Evolutionary conservation across 257 asterid species (phyloP).

Genomic region (Scutellaria minor): DNA sequence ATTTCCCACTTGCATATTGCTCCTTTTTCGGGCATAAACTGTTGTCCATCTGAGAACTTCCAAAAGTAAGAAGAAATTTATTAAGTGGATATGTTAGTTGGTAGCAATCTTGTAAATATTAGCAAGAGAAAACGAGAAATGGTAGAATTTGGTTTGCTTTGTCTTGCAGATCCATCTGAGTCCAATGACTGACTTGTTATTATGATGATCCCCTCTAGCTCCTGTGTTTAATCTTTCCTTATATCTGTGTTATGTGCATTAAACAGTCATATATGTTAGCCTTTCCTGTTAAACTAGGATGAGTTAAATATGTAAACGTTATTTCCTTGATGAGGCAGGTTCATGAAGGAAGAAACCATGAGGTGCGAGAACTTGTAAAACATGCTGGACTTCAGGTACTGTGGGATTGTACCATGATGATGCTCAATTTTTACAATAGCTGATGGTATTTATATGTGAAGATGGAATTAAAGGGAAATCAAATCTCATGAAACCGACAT

Average conservation of each 20-base stretch:
- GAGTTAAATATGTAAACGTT: slow-evolving; percentile 2
- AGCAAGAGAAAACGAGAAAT: no score
- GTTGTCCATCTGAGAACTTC: no score
- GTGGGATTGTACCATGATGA: slow-evolving; percentile 24
- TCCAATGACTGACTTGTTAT: no score
- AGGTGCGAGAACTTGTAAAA: slow-evolving; percentile 98
- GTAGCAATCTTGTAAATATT: no score
- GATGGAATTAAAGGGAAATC: no score
- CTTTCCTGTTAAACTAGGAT: slow-evolving; percentile 19
- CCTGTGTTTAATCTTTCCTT: neutral
- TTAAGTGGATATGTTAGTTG: no score
- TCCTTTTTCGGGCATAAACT: neutral
- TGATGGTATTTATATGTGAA: neutral
- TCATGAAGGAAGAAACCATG: slow-evolving; percentile 98
- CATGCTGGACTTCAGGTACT: slow-evolving; percentile 97
- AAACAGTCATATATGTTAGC: neutral
- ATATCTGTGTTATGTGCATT: neutral
- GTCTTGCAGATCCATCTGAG: no score
- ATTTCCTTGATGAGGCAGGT: slow-evolving; percentile 57
- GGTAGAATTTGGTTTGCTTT: no score
- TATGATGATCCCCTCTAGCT: no score
- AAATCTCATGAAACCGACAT: no score
- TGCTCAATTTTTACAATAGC: slow-evolving; percentile 12
- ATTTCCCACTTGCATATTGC: neutral
- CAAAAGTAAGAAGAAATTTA: no score